Conservation (phyloP, 345 rosid species). For the Microthlaspi erraticum region DNA sequence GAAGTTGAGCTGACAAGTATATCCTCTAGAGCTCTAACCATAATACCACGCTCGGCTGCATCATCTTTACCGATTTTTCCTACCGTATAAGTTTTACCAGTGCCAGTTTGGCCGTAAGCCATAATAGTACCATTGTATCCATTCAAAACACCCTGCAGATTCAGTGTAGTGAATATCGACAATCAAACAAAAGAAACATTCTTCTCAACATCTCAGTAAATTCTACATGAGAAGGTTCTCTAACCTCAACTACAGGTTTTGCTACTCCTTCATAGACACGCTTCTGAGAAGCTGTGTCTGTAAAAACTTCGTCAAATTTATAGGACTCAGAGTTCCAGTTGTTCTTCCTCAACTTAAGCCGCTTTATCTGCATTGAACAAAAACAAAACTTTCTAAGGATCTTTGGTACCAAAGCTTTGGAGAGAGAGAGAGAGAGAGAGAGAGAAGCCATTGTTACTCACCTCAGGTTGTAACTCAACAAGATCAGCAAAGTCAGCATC, state of each 20-base stretch:
- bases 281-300: conserved; percentile 85
- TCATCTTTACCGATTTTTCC: conserved; percentile 86
- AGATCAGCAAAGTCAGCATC: conserved; percentile 89
- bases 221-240: not conserved
- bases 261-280: conserved; percentile 93
- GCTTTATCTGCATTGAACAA: conserved; percentile 59
- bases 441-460: conserved; percentile 28
- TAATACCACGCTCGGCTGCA: conserved; percentile 86
- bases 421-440: not conserved
- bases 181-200: not conserved
- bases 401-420: not conserved
- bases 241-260: conserved; percentile 92
- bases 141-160: conserved; percentile 80
- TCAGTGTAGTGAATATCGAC: conserved; percentile 7
- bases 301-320: conserved; percentile 78
- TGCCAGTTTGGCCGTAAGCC: conserved; percentile 99
- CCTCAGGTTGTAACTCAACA: conserved; percentile 93
- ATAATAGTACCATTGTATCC: conserved; percentile 97
- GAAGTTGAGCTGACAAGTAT: conserved; percentile 53
- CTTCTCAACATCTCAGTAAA: not conserved
- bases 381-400: not conserved
- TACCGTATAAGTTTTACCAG: conserved; percentile 90
- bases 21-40: conserved; percentile 94
- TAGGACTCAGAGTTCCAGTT: conserved; percentile 91
- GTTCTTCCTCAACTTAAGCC: conserved; percentile 83